Conservation (phyloP, 441 rosid species). For the Populus tomentosa region DNA sequence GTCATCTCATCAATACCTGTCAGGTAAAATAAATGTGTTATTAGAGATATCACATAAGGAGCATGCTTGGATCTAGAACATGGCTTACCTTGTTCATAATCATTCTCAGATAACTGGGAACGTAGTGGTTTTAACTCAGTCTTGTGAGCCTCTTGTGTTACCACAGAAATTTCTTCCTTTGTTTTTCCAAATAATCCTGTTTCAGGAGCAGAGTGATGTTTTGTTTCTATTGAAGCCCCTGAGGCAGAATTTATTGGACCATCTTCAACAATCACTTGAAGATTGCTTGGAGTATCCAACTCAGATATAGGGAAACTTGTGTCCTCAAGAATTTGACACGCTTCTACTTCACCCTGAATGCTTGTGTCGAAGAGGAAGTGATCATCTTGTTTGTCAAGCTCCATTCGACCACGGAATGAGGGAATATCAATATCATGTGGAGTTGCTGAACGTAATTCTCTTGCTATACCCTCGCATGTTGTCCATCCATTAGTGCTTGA, state of each 20-base stretch:
- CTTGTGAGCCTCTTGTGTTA: constrained; percentile 21
- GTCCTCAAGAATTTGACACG: constrained; percentile 19
- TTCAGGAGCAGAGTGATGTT: constrained; percentile 16
- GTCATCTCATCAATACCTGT: constrained; percentile 40
- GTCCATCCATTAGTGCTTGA: constrained; percentile 29
- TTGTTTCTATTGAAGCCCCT: constrained; percentile 18
- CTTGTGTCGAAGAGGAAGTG: neutral
- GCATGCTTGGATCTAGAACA: neutral
- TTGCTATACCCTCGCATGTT: constrained; percentile 21
- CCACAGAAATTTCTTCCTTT: constrained; percentile 16
- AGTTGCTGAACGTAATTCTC: constrained; percentile 16
- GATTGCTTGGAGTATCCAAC: constrained; percentile 3
- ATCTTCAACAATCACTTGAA: constrained; percentile 15
- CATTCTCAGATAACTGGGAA: constrained; percentile 24
- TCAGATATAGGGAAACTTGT: constrained; percentile 5
- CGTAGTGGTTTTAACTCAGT: constrained; percentile 34
- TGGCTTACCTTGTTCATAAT: constrained; percentile 29
- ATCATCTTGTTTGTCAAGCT: neutral
- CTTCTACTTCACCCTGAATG: constrained; percentile 16
- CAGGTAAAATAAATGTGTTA: neutral
- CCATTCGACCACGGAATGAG: constrained; percentile 18
- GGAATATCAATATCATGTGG: constrained; percentile 12
- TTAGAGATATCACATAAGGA: neutral
- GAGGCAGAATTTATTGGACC: neutral
- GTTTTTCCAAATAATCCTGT: constrained; percentile 16